A percentile compares a stretch with the other conserved stretches of the same genome.
phyloP scores from a whole-genome alignment of 169 alveolate species.

The Pseudocohnilembus persalinus region DNA sequence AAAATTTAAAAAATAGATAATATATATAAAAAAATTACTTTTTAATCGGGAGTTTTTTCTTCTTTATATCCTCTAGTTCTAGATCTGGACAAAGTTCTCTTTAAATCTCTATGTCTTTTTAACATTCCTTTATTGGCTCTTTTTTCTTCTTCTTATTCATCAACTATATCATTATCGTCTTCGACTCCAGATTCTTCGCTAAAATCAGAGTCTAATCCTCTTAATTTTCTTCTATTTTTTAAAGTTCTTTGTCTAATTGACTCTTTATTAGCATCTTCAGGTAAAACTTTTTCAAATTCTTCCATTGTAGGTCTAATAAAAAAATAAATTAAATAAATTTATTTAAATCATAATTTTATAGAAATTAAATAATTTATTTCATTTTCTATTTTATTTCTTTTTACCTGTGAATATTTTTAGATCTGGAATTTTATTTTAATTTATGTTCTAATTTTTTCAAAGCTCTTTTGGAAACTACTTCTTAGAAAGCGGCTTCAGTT shows the following conservation, averaged over 20 bases:
- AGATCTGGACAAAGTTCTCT: background rate
- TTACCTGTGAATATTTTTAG: constrained; percentile 28
- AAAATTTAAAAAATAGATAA: too few relatives aligned
- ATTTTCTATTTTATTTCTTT: too few relatives aligned
- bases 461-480: constrained; percentile 43
- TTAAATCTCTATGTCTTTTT: background rate
- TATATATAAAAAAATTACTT: constrained; percentile 44
- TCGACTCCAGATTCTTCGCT: background rate
- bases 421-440: constrained; percentile 43
- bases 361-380: too few relatives aligned
- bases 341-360: too few relatives aligned
- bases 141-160: background rate
- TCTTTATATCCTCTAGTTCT: constrained; percentile 23
- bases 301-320: background rate
- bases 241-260: background rate
- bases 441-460: constrained; percentile 27
- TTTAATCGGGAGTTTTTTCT: constrained; percentile 38
- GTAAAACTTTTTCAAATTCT: background rate
- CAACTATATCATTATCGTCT: background rate
- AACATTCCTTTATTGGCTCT: background rate
- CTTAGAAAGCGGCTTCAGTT: constrained; percentile 32
- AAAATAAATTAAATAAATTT: too few relatives aligned
- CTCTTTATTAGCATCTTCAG: background rate
- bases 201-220: background rate
- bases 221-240: background rate